Percentiles rank a stretch among this genome's conserved stretches.
phyloP scores from a whole-genome alignment of 768 basidiomycete genomes.

The Hericium rajendrae region DNA sequence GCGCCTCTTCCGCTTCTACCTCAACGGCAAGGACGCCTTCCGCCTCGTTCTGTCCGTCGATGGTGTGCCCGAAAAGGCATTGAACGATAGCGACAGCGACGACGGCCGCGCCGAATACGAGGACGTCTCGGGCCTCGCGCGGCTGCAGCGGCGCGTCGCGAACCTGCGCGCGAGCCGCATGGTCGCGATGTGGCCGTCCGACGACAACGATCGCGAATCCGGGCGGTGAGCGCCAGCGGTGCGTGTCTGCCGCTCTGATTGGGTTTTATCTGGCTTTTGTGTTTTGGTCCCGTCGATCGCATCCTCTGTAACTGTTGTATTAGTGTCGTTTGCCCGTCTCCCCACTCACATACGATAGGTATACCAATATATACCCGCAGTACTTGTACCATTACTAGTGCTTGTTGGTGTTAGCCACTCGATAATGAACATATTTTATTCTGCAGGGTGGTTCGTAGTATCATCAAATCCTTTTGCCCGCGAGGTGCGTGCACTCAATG shows the following conservation, averaged over 20 bases:
- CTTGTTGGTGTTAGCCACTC: background rate
- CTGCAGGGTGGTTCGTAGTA: background rate
- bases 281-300: background rate
- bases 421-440: background rate
- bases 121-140: background rate
- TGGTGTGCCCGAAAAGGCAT: background rate
- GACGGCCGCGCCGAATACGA: conserved; percentile 2
- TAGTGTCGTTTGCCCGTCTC: background rate
- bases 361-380: background rate
- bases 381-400: background rate
- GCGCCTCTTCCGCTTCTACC: conserved; percentile 87
- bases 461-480: too few species aligned
- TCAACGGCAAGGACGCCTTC: conserved; percentile 96
- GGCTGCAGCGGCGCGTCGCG: conserved; percentile 9
- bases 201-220: conserved; percentile 11
- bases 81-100: background rate
- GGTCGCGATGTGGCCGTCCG: conserved; percentile 12
- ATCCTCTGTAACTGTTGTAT: background rate
- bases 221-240: conserved; percentile 7
- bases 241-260: background rate
- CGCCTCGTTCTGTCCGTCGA: conserved; percentile 58
- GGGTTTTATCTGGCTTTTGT: background rate
- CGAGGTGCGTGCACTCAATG: too few species aligned
- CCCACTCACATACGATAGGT: background rate
- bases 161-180: conserved; percentile 10